Base-by-base conservation (phyloP, 2,329 filamentous ascomycete species). In the Hortaea werneckii region DNA sequence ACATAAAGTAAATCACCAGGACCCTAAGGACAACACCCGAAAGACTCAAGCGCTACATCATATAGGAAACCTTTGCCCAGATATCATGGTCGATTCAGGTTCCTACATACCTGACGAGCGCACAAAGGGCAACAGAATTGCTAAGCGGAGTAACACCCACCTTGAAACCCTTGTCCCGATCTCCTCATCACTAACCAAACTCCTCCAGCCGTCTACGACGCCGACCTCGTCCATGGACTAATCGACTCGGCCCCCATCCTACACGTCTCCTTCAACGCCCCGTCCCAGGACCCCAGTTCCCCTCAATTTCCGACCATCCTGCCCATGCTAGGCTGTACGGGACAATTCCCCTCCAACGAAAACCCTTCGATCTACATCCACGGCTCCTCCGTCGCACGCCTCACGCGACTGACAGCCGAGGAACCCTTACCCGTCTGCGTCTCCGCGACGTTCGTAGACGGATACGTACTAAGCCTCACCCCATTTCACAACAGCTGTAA, bases 311-410 rank as follows among this genome's bases (percentile, higher is more conserved):
- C 87, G 4, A 77, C 79, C 43, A 81, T 83, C 44, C 74, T 94
- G 1, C 87, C 87, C 50, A 90, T 94, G 86, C 85, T 94, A 57
- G 86, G 85, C 43, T 80, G 85, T 56, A 84, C 92, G 75, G 85
- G 80, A 9, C 85, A 80, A 26, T 92, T 82, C 61, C 73, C 78
- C 11, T 64, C 76, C 13, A 80, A 87, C 53, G 79, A 82, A 0
- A 71, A 87, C 5, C 44, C 56, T 10, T 82, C 88, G 47, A 75
- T 83, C 50, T 94, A 94, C 63, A 75, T 94, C 6, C 87, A 94
- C 65, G 87, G 87, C 59, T 94, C 90, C 64, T 82, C 90, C 55
- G 85, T 80, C 49, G 80, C 81, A 1, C 82, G 87, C 6, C 72
- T 95, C 30, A 83, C 90, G 73, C 83, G 82, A 52, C 64, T 84